Evolutionary conservation across 257 asterid species (phyloP).

Genomic region (Solanum lignicaule): DNA sequence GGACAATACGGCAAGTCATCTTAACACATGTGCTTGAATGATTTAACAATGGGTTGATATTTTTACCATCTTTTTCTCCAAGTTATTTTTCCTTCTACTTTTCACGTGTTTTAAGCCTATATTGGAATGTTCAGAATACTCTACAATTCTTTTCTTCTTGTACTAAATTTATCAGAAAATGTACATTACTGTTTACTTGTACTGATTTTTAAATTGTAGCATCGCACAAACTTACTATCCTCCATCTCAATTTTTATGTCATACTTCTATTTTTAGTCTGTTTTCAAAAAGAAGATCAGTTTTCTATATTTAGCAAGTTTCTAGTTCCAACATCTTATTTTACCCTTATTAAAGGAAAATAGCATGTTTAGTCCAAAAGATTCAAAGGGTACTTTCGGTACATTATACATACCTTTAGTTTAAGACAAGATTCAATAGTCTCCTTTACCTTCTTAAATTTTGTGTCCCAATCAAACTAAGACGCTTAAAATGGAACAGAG

Average conservation of each 20-base stretch:
- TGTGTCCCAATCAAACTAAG: not conserved
- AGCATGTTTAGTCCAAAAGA: not conserved
- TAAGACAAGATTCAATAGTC: not conserved
- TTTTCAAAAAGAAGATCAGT: not conserved
- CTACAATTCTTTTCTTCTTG: not conserved
- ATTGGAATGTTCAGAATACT: not conserved
- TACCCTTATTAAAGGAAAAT: not conserved
- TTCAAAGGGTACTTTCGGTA: not conserved
- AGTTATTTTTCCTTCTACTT: not conserved
- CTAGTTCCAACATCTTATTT: not conserved
- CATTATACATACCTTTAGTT: not conserved
- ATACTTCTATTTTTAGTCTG: not conserved
- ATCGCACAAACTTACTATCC: not conserved
- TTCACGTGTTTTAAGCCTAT: not conserved
- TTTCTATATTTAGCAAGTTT: not conserved
- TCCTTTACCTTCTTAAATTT: not conserved
- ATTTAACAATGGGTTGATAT: not conserved
- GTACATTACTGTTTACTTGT: not conserved
- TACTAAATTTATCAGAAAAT: not conserved
- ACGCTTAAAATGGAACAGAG: not conserved
- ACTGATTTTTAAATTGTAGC: not conserved
- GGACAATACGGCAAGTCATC: not conserved
- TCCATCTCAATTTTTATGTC: not conserved
- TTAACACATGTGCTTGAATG: not conserved
- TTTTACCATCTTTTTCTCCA: not conserved